Percentiles rank a stretch among this genome's conserved stretches.
Conservation (phyloP, 768 basidiomycete species). For the Suillus clintonianus region DNA sequence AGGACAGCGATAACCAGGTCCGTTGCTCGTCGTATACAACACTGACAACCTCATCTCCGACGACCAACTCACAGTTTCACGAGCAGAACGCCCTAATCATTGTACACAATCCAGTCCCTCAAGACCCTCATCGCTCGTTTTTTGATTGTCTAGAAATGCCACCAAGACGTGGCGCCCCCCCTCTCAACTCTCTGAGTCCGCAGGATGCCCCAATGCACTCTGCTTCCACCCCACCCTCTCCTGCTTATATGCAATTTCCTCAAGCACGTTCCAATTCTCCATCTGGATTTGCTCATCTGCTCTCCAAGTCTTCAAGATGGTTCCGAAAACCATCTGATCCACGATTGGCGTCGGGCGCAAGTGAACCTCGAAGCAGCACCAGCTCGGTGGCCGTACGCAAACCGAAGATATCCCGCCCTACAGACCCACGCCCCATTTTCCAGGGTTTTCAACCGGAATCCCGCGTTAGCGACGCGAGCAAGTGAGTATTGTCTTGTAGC, state of each 20-base stretch:
- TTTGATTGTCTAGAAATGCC: constrained; percentile 38
- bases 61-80: not conserved
- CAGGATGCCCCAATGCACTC: constrained; percentile 26
- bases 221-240: constrained; percentile 30
- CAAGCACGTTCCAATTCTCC: constrained; percentile 63
- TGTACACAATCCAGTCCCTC: constrained; percentile 2
- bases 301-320: constrained; percentile 73
- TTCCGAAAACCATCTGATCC: constrained; percentile 64
- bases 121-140: constrained; percentile 16
- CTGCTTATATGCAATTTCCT: constrained; percentile 40
- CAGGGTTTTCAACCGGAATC: constrained; percentile 44
- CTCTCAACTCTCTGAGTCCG: constrained; percentile 42
- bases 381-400: constrained; percentile 49
- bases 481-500: constrained; percentile 42
- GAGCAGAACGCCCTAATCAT: not conserved
- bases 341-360: constrained; percentile 38
- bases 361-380: constrained; percentile 52
- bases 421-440: constrained; percentile 77
- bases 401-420: constrained; percentile 83
- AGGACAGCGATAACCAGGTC: not conserved
- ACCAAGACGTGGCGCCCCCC: constrained; percentile 47
- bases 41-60: not conserved
- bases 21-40: not conserved
- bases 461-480: constrained; percentile 49
- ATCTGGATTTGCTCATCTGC: constrained; percentile 61